A percentile compares a stretch with the other conserved stretches of the same genome.
These are phyloP conservation scores for Nemania serpens DNA, from an alignment of 2,329 filamentous ascomycete genomes.

Conservation along the genomic window DNA sequence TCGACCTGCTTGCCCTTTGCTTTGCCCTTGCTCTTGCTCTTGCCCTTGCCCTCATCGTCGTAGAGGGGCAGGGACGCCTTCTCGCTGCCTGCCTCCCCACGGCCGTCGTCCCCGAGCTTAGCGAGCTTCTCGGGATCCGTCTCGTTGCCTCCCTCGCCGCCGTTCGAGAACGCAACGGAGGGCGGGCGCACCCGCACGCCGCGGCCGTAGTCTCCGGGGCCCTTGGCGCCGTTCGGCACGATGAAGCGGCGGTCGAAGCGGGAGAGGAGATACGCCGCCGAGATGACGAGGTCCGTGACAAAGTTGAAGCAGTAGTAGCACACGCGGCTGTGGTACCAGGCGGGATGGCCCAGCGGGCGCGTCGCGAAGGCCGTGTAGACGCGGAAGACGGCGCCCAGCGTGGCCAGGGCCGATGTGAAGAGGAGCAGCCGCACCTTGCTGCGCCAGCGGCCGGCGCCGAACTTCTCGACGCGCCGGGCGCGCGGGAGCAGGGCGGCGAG, in stretches of 20 bases:
- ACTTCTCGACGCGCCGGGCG: conserved; percentile 54
- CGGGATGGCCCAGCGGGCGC: conserved; percentile 57
- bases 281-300: conserved; percentile 70
- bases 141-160: neutral
- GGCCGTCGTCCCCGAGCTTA: neutral
- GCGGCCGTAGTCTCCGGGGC: conserved; percentile 55
- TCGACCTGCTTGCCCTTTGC: neutral
- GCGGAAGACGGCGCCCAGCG: conserved; percentile 72
- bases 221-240: conserved; percentile 70
- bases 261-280: conserved; percentile 67
- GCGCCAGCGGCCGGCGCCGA: conserved; percentile 69
- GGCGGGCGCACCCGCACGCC: conserved; percentile 9
- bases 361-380: conserved; percentile 61
- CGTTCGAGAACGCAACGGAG: conserved; percentile 5
- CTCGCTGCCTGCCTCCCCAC: conserved; percentile 8
- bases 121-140: conserved; percentile 21
- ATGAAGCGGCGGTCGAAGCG: conserved; percentile 78
- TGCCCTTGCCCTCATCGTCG: conserved; percentile 11
- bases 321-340: conserved; percentile 72
- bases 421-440: conserved; percentile 70
- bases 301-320: conserved; percentile 85
- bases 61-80: neutral
- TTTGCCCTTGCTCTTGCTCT: conserved; percentile 15
- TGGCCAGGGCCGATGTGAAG: conserved; percentile 62
- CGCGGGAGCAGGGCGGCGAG: conserved; percentile 54